Conservation (phyloP, 495 filamentous ascomycete genomes). For the Trichoderma gamsii region DNA sequence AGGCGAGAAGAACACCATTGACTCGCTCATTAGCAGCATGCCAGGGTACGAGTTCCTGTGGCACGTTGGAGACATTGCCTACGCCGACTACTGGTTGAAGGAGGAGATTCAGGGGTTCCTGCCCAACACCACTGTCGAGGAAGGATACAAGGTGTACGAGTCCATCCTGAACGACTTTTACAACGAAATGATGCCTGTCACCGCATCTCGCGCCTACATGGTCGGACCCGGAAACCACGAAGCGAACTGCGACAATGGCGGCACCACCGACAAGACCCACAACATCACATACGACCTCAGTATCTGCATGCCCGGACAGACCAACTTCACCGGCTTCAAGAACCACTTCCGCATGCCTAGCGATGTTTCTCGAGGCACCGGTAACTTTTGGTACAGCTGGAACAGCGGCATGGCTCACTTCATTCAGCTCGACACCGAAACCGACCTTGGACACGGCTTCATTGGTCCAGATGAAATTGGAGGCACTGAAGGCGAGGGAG, state of each 20-base stretch:
- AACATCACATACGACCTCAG: slow-evolving; percentile 15
- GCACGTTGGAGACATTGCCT: slow-evolving; percentile 43
- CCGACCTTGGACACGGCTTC: slow-evolving; percentile 43
- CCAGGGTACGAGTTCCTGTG: slow-evolving; percentile 31
- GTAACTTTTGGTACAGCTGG: slow-evolving; percentile 56
- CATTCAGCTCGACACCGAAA: slow-evolving; percentile 47
- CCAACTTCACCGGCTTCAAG: slow-evolving; percentile 48
- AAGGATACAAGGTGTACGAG: slow-evolving; percentile 45
- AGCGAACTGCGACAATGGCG: slow-evolving; percentile 39
- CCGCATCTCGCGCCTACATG: slow-evolving; percentile 46
- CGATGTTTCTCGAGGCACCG: slow-evolving; percentile 34
- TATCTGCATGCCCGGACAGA: slow-evolving; percentile 48
- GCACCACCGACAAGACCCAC: slow-evolving; percentile 21
- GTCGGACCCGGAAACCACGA: slow-evolving; percentile 50
- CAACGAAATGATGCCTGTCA: slow-evolving; percentile 41
- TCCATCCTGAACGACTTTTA: slow-evolving; percentile 52
- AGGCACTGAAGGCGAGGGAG: slow-evolving; percentile 1
- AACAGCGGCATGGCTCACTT: slow-evolving; percentile 51
- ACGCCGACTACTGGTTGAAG: slow-evolving; percentile 48
- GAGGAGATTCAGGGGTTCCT: slow-evolving; percentile 34
- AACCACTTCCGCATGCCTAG: slow-evolving; percentile 49
- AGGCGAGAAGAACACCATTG: slow-evolving; percentile 33
- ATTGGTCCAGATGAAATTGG: slow-evolving; percentile 27
- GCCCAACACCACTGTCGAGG: slow-evolving; percentile 32
- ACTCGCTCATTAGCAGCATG: slow-evolving; percentile 25